Percentiles rank a stretch among this genome's conserved stretches.
These are phyloP conservation scores for Penicillium sclerotigenum DNA, from an alignment of 2,329 filamentous ascomycete species.

Conservation along the genomic window DNA sequence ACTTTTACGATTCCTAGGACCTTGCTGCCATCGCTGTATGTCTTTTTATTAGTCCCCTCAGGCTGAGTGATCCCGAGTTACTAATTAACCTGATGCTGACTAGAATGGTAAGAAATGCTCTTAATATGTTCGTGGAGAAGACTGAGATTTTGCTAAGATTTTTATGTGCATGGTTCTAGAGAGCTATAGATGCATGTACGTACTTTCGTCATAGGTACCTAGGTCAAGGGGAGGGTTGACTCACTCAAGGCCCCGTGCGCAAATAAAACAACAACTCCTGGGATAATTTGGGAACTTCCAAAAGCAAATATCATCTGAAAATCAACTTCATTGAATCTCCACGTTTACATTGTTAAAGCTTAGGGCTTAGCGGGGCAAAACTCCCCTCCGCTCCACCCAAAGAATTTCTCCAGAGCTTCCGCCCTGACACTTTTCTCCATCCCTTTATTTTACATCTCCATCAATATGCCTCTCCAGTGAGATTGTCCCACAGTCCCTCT, in stretches of 20 bases:
- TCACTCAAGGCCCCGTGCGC: slow-evolving; percentile 4
- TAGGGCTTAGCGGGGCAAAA: slow-evolving; percentile 26
- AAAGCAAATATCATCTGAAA: not conserved
- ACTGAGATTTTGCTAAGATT: no score
- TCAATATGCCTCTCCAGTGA: slow-evolving; percentile 38
- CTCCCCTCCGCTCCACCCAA: slow-evolving; percentile 24
- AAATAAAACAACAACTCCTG: not conserved
- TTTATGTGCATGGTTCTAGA: not conserved
- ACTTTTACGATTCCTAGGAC: not conserved
- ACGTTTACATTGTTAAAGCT: slow-evolving; percentile 12
- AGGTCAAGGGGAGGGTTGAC: slow-evolving; percentile 8
- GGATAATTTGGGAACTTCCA: not conserved
- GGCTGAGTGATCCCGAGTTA: no score
- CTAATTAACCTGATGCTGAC: no score
- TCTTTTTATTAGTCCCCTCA: no score
- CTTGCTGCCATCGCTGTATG: not conserved
- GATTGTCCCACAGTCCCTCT: slow-evolving; percentile 3
- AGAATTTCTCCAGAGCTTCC: slow-evolving; percentile 29
- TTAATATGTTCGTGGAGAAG: no score
- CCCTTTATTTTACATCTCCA: slow-evolving; percentile 14
- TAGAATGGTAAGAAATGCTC: no score
- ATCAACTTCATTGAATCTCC: not conserved
- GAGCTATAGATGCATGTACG: not conserved
- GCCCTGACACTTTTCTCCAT: slow-evolving; percentile 20
- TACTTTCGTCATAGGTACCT: slow-evolving; percentile 5